These are phyloP conservation scores for Didymella glomerata DNA, from an alignment of 2,329 filamentous ascomycete genomes.

Conservation along the genomic window DNA sequence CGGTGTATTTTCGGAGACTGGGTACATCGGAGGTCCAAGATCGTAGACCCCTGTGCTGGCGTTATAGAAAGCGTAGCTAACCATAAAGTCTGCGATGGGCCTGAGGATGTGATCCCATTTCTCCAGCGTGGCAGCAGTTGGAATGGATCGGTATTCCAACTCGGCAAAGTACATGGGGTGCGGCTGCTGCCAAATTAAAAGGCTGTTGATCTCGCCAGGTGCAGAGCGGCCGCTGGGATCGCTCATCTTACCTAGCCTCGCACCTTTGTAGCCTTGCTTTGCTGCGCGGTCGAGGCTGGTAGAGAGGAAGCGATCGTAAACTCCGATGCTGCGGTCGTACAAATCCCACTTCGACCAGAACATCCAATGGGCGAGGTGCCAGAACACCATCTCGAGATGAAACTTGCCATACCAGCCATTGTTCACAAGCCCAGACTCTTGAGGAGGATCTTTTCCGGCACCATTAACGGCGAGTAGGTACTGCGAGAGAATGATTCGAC, in stretches of 20 bases:
- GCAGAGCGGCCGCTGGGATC: slow-evolving; percentile 64
- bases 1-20: slow-evolving; percentile 65
- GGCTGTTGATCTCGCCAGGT: slow-evolving; percentile 67
- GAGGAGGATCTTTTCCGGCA: slow-evolving; percentile 59
- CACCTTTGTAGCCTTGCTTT: slow-evolving; percentile 53
- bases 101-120: slow-evolving; percentile 64
- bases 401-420: slow-evolving; percentile 67
- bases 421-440: slow-evolving; percentile 61
- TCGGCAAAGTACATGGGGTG: slow-evolving; percentile 66
- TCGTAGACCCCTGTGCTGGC: slow-evolving; percentile 61
- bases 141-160: slow-evolving; percentile 60
- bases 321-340: slow-evolving; percentile 57
- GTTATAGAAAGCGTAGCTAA: slow-evolving; percentile 65
- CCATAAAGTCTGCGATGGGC: slow-evolving; percentile 67
- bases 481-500: slow-evolving; percentile 63
- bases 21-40: slow-evolving; percentile 62
- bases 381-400: slow-evolving; percentile 64
- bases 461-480: slow-evolving; percentile 64
- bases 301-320: slow-evolving; percentile 59
- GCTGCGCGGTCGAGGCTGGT: slow-evolving; percentile 48
- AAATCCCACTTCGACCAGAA: slow-evolving; percentile 60
- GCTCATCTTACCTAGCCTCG: slow-evolving; percentile 65
- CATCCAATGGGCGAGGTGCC: slow-evolving; percentile 62
- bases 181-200: slow-evolving; percentile 60
- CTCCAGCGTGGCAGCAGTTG: slow-evolving; percentile 54